Base-by-base conservation (phyloP, 345 rosid genomes). In the Brassica juncea region DNA sequence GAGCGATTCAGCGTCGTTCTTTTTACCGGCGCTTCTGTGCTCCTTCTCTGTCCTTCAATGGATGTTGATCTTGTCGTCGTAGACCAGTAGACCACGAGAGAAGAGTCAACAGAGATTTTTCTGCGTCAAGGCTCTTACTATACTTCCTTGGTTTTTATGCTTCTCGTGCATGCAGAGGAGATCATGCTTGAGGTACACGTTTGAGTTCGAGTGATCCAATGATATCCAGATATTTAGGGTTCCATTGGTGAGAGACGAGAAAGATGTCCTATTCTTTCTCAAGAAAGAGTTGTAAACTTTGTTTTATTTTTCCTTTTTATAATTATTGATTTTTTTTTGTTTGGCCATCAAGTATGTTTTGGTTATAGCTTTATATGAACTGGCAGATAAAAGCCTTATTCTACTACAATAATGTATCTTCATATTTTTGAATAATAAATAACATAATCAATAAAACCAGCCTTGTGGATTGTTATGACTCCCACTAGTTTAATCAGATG, bases 301-400 rank as follows among this genome's bases (percentile, higher is more conserved):
- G 23, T 68, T 21, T 4, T 30, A 14, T 58, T 1, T 59, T 1
- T 72, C 31, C 31, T 7, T 30, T 47, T 14, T 47, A 14, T 74
- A 7, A 9, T 28, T 16, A 39, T 19, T 76, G 5, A 2, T 10
- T 16, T 60, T 28, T 9, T 11, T 47, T 32, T 61, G 58, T 70
- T 71, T 71, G 81, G 81, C 59, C 49, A 59, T 78, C 71, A 62
- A 65, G 60, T 54, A 77, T 32, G 54, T 47, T 27, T 63, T 70
- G 61, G n/a, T 2, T 76, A 68, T 49, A 71, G 71, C 72, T 52
- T 78, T 8, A 12, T 27, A 77, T 78, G 72, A 71, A 65, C 76
- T 71, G 76, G 72, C 72, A 37, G 49, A 66, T 37, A 32, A 76
- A 35, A 28, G 21, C 57, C 21, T 3, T 28, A 16, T 66, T 59